Conservation (phyloP, 805 yeast genomes). For the Candida patagonica region DNA sequence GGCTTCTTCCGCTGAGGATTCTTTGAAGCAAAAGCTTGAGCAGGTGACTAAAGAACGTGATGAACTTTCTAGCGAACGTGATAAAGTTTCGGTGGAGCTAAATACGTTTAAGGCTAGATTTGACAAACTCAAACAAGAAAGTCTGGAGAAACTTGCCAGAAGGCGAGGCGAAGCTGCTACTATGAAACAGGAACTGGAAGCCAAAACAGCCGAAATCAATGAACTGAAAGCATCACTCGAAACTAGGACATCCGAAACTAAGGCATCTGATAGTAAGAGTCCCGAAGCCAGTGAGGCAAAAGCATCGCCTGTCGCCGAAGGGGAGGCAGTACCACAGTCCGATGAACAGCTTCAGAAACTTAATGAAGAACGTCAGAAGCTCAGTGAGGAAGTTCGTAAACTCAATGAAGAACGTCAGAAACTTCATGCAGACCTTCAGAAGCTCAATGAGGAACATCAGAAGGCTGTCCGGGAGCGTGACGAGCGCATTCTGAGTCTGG, state of each 20-base stretch:
- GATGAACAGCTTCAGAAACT: neutral
- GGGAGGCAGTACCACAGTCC: too few relatives aligned
- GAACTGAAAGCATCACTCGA: neutral
- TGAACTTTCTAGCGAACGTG: conserved; percentile 5
- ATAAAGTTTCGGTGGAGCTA: conserved; percentile 6
- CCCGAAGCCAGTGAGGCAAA: neutral
- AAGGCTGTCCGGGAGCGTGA: conserved; percentile 17
- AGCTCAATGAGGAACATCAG: conserved; percentile 15
- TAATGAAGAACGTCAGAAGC: neutral
- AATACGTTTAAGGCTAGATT: conserved; percentile 10
- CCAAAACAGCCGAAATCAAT: neutral
- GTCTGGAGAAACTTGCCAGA: conserved; percentile 19
- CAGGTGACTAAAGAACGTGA: conserved; percentile 12
- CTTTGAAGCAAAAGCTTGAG: conserved; percentile 9
- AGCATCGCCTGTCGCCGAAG: neutral
- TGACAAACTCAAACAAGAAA: conserved; percentile 18
- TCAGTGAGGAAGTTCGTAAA: neutral
- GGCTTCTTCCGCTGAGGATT: neutral
- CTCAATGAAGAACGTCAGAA: conserved; percentile 16
- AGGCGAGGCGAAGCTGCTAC: conserved; percentile 12
- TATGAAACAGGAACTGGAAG: conserved; percentile 6
- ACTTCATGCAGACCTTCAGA: neutral
- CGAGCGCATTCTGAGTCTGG: conserved; percentile 25
- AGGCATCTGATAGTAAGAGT: neutral
- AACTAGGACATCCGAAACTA: neutral